Conservation (phyloP, 805 yeast genomes). For the Nakazawaea wyomingensis region DNA sequence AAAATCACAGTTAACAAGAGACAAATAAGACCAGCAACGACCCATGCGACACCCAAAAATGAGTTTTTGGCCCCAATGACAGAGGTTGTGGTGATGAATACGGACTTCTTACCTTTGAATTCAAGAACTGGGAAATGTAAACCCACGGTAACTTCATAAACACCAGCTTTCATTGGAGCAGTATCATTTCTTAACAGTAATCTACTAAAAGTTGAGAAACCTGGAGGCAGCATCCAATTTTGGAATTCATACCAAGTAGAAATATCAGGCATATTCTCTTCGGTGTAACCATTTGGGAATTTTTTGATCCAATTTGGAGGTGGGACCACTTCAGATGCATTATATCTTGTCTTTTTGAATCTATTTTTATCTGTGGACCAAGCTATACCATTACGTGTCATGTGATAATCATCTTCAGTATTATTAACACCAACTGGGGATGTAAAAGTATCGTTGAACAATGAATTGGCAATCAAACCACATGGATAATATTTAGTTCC, state of each 20-base stretch:
- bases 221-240: conserved; percentile 86
- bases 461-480: conserved; percentile 76
- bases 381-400: conserved; percentile 55
- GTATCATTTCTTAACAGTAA: conserved; percentile 58
- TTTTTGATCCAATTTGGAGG: conserved; percentile 78
- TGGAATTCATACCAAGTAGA: conserved; percentile 65
- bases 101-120: conserved; percentile 61
- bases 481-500: conserved; percentile 70
- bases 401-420: conserved; percentile 35
- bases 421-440: conserved; percentile 40
- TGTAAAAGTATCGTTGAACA: conserved; percentile 72
- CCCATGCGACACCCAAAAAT: conserved; percentile 69
- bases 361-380: conserved; percentile 67
- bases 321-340: conserved; percentile 59
- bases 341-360: conserved; percentile 60
- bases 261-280: conserved; percentile 63
- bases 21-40: conserved; percentile 71
- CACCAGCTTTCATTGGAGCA: conserved; percentile 49
- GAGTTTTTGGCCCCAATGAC: conserved; percentile 73
- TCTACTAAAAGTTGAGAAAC: conserved; percentile 62
- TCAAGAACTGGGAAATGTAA: conserved; percentile 75
- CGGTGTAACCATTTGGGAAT: conserved; percentile 72
- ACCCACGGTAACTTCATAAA: conserved; percentile 61
- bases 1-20: conserved; percentile 49
- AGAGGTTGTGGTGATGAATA: conserved; percentile 65